phyloP scores from a whole-genome alignment of 106 monocot genomes.

The Dactylorhiza incarnata region DNA sequence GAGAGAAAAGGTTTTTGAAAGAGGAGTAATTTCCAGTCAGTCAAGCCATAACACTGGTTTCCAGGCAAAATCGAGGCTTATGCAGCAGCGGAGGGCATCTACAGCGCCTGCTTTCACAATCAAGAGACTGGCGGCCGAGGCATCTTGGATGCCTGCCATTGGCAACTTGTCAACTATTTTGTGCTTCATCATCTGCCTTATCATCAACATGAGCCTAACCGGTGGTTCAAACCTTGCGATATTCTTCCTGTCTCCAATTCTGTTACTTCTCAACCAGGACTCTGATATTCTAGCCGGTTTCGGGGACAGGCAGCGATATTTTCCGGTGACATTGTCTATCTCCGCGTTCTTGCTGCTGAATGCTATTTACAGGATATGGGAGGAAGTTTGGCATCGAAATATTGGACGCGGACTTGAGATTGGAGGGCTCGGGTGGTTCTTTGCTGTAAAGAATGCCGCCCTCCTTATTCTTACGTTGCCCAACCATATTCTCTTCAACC shows the following conservation, averaged over 20 bases:
- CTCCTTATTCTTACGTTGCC: constrained; percentile 86
- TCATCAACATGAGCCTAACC: constrained; percentile 64
- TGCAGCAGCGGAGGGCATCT: constrained; percentile 73
- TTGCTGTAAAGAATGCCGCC: constrained; percentile 82
- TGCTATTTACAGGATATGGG: constrained; percentile 82
- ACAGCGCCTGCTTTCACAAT: constrained; percentile 82
- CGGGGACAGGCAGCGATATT: constrained; percentile 90
- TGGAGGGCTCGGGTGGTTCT: constrained; percentile 94
- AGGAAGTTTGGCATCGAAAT: constrained; percentile 63
- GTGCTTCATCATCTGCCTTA: constrained; percentile 77
- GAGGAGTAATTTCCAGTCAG: constrained; percentile 20
- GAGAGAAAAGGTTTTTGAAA: constrained; percentile 67
- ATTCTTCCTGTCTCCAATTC: constrained; percentile 85
- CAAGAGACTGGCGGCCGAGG: constrained; percentile 82
- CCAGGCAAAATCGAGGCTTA: constrained; percentile 61
- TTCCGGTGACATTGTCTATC: constrained; percentile 64
- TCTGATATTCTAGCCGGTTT: constrained; percentile 81
- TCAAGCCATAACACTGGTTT: constrained; percentile 29
- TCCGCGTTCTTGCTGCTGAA: constrained; percentile 77
- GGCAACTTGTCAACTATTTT: constrained; percentile 85
- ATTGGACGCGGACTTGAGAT: constrained; percentile 73
- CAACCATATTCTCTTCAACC: constrained; percentile 93
- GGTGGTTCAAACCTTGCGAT: constrained; percentile 88
- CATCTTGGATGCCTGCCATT: constrained; percentile 96
- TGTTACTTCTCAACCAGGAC: constrained; percentile 92